These are phyloP conservation scores for Starmerella bombi DNA, from an alignment of 805 yeast species.

Conservation along the genomic window DNA sequence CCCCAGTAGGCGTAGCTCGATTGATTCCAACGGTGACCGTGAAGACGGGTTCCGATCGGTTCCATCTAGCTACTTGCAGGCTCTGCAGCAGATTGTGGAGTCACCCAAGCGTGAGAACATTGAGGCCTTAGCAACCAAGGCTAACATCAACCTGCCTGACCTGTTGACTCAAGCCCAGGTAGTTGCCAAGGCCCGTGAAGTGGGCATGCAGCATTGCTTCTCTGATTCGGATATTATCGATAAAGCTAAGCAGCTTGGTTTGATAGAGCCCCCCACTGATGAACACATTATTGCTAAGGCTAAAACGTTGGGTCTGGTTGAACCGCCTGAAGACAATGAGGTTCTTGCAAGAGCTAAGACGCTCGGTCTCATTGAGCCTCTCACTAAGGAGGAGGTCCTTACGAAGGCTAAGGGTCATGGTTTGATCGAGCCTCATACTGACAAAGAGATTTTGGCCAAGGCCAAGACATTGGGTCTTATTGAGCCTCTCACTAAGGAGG, in stretches of 20 bases:
- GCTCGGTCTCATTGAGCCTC: slow-evolving; percentile 20
- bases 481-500: too few species aligned
- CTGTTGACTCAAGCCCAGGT: neutral
- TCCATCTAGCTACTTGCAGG: slow-evolving; percentile 24
- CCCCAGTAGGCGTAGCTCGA: neutral
- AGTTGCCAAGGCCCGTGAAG: neutral
- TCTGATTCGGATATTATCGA: slow-evolving; percentile 1
- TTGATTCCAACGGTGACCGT: neutral
- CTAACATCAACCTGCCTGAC: slow-evolving; percentile 15
- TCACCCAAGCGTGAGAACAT: slow-evolving; percentile 25
- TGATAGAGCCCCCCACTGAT: slow-evolving; percentile 5
- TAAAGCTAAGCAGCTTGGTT: slow-evolving; percentile 9
- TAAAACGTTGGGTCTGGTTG: slow-evolving; percentile 17
- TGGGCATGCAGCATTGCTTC: neutral
- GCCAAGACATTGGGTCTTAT: too few species aligned
- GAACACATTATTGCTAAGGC: slow-evolving; percentile 11
- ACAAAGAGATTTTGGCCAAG: too few species aligned
- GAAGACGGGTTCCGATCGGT: slow-evolving; percentile 23
- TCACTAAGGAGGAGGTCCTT: slow-evolving; percentile 3
- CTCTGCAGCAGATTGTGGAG: slow-evolving; percentile 25
- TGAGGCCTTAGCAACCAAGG: slow-evolving; percentile 19
- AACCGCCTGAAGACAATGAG: slow-evolving; percentile 3
- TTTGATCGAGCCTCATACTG: too few species aligned
- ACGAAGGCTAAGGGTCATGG: slow-evolving; percentile 16
- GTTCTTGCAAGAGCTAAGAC: slow-evolving; percentile 12